Evolutionary conservation across 306 rosid species (phyloP), one percentile per base, ranked within the genome.

Genomic region (Malus sieversii): DNA sequence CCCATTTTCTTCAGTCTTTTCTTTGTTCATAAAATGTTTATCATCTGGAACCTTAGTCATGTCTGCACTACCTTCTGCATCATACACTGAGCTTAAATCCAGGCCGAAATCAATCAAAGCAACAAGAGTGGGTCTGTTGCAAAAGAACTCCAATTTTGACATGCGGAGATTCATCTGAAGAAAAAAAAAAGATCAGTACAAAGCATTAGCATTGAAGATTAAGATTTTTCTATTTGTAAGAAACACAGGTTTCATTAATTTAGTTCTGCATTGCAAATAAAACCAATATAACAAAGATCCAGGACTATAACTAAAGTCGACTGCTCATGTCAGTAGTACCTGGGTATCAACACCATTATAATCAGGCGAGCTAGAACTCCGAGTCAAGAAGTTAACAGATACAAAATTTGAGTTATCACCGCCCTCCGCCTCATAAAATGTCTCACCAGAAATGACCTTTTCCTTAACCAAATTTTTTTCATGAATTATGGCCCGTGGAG

Each of bases 271-370:
- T 40, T 22, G 53, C 77, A 75, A 68, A 45, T 32, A 71, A 74
- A 77, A 29, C 7, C 40, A 66, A 42, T 45, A 53, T 6, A 77
- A 40, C 57, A 71, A 72, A 52, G 23, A 60, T 68, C 25, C 1
- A 30, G 74, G 80, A 71, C 73, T 42, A 32, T 42, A 48, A 32
- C 68, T 78, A 16, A 75, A 62, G 3, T 72, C 59, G 67, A 66
- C 67, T 67, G 80, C 71, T 73, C 73, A 18, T 19, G 53, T 59
- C 42, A 11, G 69, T 32, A 23, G 69, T 91, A 95, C 99, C 99
- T 95, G 92, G 70, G 97, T 90, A 77, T 95, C 99, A 68, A 83
- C 85, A 67, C 99, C 99, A 81, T 92, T 88, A 78, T 95, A 95
- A 83, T 86, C 87, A 70, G 90, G 86, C 19, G 97, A 92, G 77